Conservation (phyloP, 805 yeast species). For the Starmera quercuum region DNA sequence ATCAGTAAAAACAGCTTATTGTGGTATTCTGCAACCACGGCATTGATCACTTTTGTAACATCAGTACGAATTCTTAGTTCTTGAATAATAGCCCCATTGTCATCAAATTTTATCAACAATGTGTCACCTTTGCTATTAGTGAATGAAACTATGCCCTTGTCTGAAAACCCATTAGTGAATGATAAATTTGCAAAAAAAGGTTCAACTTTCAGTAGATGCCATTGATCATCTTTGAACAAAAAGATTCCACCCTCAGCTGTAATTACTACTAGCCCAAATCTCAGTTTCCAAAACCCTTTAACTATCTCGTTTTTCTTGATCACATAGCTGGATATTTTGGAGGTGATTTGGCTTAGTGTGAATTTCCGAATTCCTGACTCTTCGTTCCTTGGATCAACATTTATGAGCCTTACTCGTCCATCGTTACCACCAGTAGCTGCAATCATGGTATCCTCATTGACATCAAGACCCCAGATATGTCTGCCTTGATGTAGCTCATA, state of each 20-base stretch:
- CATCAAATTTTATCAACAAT: slow-evolving; percentile 33
- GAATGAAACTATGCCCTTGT: slow-evolving; percentile 25
- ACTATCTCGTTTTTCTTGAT: slow-evolving; percentile 45
- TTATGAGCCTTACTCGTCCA: slow-evolving; percentile 67
- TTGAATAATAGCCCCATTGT: slow-evolving; percentile 22
- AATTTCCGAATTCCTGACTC: slow-evolving; percentile 21
- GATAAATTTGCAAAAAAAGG: slow-evolving; percentile 30
- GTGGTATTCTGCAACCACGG: slow-evolving; percentile 25
- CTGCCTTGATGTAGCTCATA: slow-evolving; percentile 76
- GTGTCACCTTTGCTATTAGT: slow-evolving; percentile 35
- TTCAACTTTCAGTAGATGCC: slow-evolving; percentile 21
- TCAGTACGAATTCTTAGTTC: slow-evolving; percentile 17
- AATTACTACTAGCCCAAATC: slow-evolving; percentile 37
- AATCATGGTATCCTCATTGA: slow-evolving; percentile 33
- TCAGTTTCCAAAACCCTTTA: slow-evolving; percentile 49
- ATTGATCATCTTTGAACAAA: slow-evolving; percentile 12
- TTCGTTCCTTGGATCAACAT: slow-evolving; percentile 30
- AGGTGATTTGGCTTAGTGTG: slow-evolving; percentile 26
- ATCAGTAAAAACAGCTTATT: slow-evolving; percentile 31
- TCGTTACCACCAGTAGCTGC: slow-evolving; percentile 93
- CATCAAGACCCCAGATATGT: slow-evolving; percentile 78
- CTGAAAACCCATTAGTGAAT: slow-evolving; percentile 32
- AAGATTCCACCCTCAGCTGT: slow-evolving; percentile 56
- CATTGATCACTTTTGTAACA: slow-evolving; percentile 42
- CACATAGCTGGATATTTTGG: slow-evolving; percentile 13